Evolutionary conservation across 1,139 yeast species (phyloP).

Genomic region (Yamadazyma songkhlaensis): DNA sequence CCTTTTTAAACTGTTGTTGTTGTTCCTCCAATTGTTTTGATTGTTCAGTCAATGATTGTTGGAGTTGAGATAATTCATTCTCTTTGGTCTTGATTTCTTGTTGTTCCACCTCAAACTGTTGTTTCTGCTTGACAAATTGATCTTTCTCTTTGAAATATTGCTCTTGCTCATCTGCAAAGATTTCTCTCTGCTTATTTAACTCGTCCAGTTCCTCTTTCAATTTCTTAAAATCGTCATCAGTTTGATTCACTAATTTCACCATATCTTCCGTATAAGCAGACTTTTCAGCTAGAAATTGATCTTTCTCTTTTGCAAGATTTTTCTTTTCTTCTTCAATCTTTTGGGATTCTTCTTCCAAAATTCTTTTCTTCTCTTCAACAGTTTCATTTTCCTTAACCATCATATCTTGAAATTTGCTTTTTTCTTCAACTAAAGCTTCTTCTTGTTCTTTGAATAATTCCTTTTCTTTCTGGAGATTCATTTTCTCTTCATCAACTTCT

Average conservation of each 20-base stretch:
- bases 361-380: conserved; percentile 1
- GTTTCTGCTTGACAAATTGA: conserved; percentile 2
- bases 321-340: not conserved
- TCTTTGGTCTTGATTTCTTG: conserved; percentile 16
- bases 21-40: not conserved
- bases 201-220: no score
- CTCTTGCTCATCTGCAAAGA: not conserved
- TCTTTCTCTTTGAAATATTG: conserved; percentile 9
- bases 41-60: not conserved
- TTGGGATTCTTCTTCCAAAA: conserved; percentile 4
- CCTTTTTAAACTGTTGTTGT: not conserved
- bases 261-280: no score
- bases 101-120: conserved; percentile 11
- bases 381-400: not conserved
- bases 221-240: conserved; percentile 4
- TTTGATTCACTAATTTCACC: conserved; percentile 1
- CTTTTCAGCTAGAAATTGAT: conserved; percentile 2
- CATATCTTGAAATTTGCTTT: conserved; percentile 3
- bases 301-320: conserved; percentile 9
- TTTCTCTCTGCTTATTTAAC: conserved; percentile 5
- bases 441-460: not conserved
- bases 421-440: conserved; percentile 1
- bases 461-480: not conserved
- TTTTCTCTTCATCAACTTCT: not conserved
- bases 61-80: conserved; percentile 10